Evolutionary conservation across 148 eudicot species (phyloP), one percentile per base, ranked within the genome.

Genomic region (Beta vulgaris): DNA sequence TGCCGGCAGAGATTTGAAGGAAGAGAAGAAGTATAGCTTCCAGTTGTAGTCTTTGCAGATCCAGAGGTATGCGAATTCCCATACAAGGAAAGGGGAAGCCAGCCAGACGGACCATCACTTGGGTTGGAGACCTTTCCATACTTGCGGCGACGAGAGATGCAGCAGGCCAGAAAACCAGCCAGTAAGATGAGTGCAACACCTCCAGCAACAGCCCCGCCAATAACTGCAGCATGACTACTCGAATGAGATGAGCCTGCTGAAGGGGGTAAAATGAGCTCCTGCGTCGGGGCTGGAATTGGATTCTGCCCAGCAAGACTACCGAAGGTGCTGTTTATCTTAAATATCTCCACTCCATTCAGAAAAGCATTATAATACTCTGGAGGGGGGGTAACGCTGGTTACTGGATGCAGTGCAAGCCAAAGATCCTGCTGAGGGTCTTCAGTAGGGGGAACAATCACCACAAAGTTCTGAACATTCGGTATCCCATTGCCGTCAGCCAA

Each of bases 11-110:
- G 86, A 77, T 90, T 91, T 35, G 96, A 84, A 9, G 98, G 98
- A 53, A 88, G 88, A 69, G 97, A 86, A 25, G 98, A 90, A 65
- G 93, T 87, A 49, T 91, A 81, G 84, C 98, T 94, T 68, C 93
- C 96, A 2, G 96, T 94, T 44, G 91, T 86, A 75, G 82, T 90
- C 91, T 91, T 91, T 54, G 84, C 90, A 2, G 98, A 90, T 64
- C 91, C 88, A 3, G 93, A 85, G 68, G 97, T 82, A 79, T 90
- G 98, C 23, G 98, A 94, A 58, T 93, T 88, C 70, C 97, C 97
- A 78, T 91, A 91, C 31, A 94, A 54, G 23, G 98, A 91, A 74
- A 94, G 87, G 26, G 98, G 98, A 48, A 94, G 98, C 98, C 98
- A 94, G 26, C 89, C 91, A 6, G 95, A 88, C 49, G 95, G 91